A percentile compares a stretch with the other conserved stretches of the same genome.
Conservation (phyloP, 208 protist species). For the Trypanosoma scelopori region DNA sequence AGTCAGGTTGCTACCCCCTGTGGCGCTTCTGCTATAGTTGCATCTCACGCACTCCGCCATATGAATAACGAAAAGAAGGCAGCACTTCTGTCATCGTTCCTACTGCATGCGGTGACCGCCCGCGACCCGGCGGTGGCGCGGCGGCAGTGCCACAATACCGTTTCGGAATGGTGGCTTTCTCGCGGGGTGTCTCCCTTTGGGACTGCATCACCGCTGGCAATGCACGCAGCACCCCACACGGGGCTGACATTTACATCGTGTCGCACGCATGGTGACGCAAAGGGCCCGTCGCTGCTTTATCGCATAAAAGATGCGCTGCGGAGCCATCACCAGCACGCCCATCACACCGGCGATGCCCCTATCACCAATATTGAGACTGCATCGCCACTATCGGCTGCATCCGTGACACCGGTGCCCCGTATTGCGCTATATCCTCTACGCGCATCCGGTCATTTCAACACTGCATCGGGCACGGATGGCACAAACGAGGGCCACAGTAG, state of each 20-base stretch:
- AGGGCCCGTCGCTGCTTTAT: conserved; percentile 2
- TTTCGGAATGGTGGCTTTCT: conserved; percentile 18
- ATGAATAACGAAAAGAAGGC: not conserved
- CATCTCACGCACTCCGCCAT: not conserved
- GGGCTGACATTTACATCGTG: conserved; percentile 16
- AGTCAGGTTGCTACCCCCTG: no score
- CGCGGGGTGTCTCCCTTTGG: not conserved
- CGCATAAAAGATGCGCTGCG: not conserved
- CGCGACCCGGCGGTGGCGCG: not conserved
- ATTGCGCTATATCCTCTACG: not conserved
- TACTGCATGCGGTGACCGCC: conserved; percentile 2
- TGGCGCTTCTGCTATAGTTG: not conserved
- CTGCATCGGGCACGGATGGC: not conserved
- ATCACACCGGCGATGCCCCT: no score
- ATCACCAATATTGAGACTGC: no score
- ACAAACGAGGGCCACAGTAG: not conserved
- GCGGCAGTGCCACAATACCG: conserved; percentile 25
- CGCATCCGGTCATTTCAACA: not conserved
- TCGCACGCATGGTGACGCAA: not conserved
- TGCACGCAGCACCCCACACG: conserved; percentile 3
- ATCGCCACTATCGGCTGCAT: not conserved
- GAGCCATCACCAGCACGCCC: not conserved
- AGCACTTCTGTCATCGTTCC: conserved; percentile 8
- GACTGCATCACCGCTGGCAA: not conserved
- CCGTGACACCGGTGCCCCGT: not conserved